Evolutionary conservation across 306 rosid species (phyloP).

Genomic region (Amphicarpaea edgeworthii): DNA sequence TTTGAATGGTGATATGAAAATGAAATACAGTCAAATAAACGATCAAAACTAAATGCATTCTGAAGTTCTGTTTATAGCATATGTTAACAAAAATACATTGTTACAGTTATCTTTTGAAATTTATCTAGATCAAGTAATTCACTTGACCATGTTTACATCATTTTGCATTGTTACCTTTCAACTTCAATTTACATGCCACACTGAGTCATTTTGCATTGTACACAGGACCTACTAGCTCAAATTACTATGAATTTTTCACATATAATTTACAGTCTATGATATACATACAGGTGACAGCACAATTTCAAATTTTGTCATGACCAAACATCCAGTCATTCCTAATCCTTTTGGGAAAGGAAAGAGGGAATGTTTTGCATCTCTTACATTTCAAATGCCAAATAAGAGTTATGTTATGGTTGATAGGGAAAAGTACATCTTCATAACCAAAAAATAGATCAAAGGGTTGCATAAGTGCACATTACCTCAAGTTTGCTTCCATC

Average conservation of each 20-base stretch:
- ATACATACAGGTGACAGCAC: neutral
- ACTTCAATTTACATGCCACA: slow-evolving; percentile 19
- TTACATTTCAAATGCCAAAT: slow-evolving; percentile 16
- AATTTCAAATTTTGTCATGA: slow-evolving; percentile 4
- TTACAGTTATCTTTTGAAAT: neutral
- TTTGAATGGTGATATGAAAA: neutral
- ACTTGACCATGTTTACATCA: neutral
- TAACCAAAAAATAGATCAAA: neutral
- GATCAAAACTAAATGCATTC: neutral
- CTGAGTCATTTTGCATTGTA: slow-evolving; percentile 13
- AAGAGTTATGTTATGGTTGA: neutral
- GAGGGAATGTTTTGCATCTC: neutral
- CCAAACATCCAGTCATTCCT: neutral
- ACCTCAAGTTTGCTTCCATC: slow-evolving; percentile 95
- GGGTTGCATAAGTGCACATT: neutral
- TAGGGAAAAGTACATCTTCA: neutral
- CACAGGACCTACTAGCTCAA: neutral
- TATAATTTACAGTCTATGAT: neutral
- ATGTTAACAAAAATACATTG: too few relatives aligned
- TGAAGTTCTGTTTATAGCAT: neutral
- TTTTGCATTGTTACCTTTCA: neutral
- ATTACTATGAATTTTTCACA: neutral
- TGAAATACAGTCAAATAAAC: neutral
- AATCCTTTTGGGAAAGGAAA: neutral
- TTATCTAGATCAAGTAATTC: neutral